These are phyloP conservation scores for Tirmania nivea DNA, from an alignment of 495 filamentous ascomycete genomes.

Conservation along the genomic window DNA sequence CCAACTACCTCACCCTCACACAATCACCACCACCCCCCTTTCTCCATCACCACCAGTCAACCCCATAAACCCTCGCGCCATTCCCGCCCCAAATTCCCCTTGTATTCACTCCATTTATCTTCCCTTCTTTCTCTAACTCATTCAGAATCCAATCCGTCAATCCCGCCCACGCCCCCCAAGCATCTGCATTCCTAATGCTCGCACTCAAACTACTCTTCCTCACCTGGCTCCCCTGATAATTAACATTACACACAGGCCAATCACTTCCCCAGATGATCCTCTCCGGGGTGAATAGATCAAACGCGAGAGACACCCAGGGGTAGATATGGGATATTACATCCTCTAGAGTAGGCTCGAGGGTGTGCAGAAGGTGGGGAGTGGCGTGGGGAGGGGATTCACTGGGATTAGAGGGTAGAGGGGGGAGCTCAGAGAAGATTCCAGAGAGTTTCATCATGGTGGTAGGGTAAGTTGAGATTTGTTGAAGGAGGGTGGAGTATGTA, in stretches of 20 bases:
- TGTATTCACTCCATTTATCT: constrained; percentile 34
- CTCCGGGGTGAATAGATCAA: constrained; percentile 44
- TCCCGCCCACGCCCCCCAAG: constrained; percentile 35
- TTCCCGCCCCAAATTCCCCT: constrained; percentile 46
- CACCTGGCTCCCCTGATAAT: constrained; percentile 20
- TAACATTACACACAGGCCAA: constrained; percentile 69
- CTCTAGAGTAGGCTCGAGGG: background rate
- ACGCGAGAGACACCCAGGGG: constrained; percentile 44
- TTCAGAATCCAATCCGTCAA: constrained; percentile 32
- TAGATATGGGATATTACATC: constrained; percentile 24
- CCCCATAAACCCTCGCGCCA: constrained; percentile 41
- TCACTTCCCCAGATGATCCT: constrained; percentile 74
- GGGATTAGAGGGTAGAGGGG: constrained; percentile 22
- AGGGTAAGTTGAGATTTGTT: constrained; percentile 29
- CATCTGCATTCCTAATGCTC: constrained; percentile 8
- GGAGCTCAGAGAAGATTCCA: constrained; percentile 56
- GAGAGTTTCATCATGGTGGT: constrained; percentile 74
- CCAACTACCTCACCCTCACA: no score
- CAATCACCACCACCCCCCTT: background rate
- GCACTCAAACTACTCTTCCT: constrained; percentile 3
- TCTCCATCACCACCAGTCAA: constrained; percentile 17
- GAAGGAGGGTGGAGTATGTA: constrained; percentile 25
- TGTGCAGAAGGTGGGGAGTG: background rate
- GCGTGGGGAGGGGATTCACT: constrained; percentile 1
- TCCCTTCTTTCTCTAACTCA: constrained; percentile 28